These are phyloP conservation scores for Xylariaceae sp. DNA, from an alignment of 2,329 filamentous ascomycete genomes.

Conservation along the genomic window DNA sequence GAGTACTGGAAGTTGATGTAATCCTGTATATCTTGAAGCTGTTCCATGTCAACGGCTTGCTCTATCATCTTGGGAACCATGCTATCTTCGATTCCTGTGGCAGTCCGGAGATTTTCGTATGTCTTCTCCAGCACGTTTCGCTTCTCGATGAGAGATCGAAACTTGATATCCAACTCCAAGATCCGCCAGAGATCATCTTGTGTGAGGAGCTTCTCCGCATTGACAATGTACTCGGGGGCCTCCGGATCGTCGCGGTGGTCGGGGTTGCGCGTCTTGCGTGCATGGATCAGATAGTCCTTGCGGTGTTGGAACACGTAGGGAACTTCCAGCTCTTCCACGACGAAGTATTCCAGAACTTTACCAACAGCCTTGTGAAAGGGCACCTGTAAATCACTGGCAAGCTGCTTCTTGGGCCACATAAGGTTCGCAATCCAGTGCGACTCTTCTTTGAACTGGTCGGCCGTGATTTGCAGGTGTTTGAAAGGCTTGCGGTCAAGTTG, in stretches of 20 bases:
- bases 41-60: slow-evolving; percentile 79
- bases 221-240: slow-evolving; percentile 65
- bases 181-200: slow-evolving; percentile 95
- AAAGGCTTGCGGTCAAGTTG: slow-evolving; percentile 88
- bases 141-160: slow-evolving; percentile 87
- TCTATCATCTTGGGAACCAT: slow-evolving; percentile 80
- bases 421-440: slow-evolving; percentile 86
- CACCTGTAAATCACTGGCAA: slow-evolving; percentile 64
- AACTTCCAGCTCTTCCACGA: slow-evolving; percentile 89
- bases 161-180: slow-evolving; percentile 91
- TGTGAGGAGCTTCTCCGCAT: slow-evolving; percentile 80
- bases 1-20: slow-evolving; percentile 94
- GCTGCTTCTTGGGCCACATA: slow-evolving; percentile 80
- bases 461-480: slow-evolving; percentile 70
- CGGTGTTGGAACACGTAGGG: slow-evolving; percentile 98
- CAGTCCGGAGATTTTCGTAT: slow-evolving; percentile 64
- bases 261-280: slow-evolving; percentile 61
- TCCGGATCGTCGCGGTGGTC: slow-evolving; percentile 60
- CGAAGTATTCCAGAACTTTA: slow-evolving; percentile 92
- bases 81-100: slow-evolving; percentile 59
- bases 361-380: slow-evolving; percentile 84
- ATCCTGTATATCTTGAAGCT: slow-evolving; percentile 93
- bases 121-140: slow-evolving; percentile 77
- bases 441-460: slow-evolving; percentile 86
- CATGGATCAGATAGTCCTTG: slow-evolving; percentile 94